Conservation (phyloP, 345 rosid species). For the Dipteronia dyeriana region DNA sequence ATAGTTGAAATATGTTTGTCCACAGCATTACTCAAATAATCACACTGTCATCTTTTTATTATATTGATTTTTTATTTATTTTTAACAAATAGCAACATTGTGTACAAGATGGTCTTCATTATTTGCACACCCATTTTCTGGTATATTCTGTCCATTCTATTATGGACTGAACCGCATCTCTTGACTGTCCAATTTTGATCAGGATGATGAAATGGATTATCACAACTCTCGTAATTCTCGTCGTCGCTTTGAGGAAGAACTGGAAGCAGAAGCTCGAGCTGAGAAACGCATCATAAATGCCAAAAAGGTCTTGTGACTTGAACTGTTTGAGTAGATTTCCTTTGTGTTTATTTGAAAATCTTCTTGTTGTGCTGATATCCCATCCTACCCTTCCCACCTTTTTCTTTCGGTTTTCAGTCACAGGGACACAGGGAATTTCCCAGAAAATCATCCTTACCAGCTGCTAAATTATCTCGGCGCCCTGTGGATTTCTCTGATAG, state of each 20-base stretch:
- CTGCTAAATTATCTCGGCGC: slow-evolving; percentile 62
- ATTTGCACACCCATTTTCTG: neutral
- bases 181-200: slow-evolving; percentile 26
- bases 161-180: neutral
- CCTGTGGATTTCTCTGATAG: slow-evolving; percentile 83
- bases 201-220: slow-evolving; percentile 90
- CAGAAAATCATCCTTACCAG: slow-evolving; percentile 56
- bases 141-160: neutral
- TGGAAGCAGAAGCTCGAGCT: slow-evolving; percentile 88
- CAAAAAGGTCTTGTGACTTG: slow-evolving; percentile 65
- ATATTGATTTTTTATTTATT: neutral
- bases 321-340: neutral
- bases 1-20: slow-evolving; percentile 4
- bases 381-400: slow-evolving; percentile 7
- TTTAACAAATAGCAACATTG: neutral
- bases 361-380: slow-evolving; percentile 10
- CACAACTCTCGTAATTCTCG: slow-evolving; percentile 74
- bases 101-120: neutral
- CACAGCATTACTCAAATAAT: neutral
- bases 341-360: neutral
- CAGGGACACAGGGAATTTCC: slow-evolving; percentile 73
- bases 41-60: neutral
- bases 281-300: slow-evolving; percentile 92
- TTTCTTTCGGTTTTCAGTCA: slow-evolving; percentile 16
- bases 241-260: slow-evolving; percentile 83